These are phyloP conservation scores for Vitis rupestris DNA, from an alignment of 164 flowering plant species.

Conservation along the genomic window DNA sequence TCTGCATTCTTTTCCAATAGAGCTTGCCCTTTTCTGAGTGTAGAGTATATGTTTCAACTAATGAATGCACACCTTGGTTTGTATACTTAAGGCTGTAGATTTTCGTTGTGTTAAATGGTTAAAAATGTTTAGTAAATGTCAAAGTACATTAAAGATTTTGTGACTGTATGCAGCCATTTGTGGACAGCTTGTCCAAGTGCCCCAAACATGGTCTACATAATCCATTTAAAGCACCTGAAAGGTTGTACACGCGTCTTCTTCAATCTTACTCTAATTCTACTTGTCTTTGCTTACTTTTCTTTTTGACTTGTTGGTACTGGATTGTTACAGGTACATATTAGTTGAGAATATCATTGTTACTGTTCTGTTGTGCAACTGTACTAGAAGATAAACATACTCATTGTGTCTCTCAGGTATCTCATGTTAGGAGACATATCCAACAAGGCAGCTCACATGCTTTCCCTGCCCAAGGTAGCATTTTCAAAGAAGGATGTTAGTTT, in stretches of 20 bases:
- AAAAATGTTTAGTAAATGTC: not conserved
- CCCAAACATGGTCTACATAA: constrained; percentile 95
- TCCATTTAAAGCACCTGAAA: constrained; percentile 90
- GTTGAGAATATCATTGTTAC: not conserved
- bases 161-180: constrained; percentile 70
- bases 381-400: not conserved
- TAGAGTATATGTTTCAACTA: not conserved
- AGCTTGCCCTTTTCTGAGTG: not conserved
- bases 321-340: not conserved
- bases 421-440: constrained; percentile 81
- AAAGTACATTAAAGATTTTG: not conserved
- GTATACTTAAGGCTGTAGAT: not conserved
- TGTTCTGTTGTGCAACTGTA: not conserved
- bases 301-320: not conserved
- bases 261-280: not conserved
- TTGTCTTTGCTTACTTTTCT: not conserved
- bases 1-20: not conserved
- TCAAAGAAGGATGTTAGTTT: not conserved
- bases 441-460: constrained; percentile 84
- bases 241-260: constrained; percentile 34
- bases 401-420: constrained; percentile 64
- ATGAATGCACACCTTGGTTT: not conserved
- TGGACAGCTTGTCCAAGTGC: constrained; percentile 89
- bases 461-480: constrained; percentile 65
- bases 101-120: not conserved